Percentiles rank a stretch among this genome's conserved stretches.
phyloP scores from a whole-genome alignment of 1,139 yeast species.

The Scheffersomyces titani region DNA sequence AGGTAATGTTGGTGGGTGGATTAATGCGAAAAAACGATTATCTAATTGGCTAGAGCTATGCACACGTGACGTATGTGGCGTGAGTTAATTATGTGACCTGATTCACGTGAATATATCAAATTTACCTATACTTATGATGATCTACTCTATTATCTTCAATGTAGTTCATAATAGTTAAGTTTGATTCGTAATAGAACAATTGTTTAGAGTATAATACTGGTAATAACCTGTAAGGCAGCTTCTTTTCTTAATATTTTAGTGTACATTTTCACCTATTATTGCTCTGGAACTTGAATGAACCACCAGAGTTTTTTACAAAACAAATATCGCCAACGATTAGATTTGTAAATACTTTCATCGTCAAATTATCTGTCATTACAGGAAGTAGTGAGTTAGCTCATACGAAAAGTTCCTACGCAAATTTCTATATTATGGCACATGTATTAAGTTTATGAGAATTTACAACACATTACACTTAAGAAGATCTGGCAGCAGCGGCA shows the following conservation, averaged over 20 bases:
- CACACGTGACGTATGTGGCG: neutral
- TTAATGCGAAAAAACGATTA: conserved; percentile 24
- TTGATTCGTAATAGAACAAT: neutral
- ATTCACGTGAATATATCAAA: neutral
- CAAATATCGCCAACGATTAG: too few species aligned
- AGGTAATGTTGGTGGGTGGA: neutral
- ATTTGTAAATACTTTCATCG: too few species aligned
- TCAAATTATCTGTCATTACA: neutral
- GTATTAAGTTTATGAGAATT: neutral
- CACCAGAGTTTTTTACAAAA: too few species aligned
- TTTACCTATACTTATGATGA: neutral
- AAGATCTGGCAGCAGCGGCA: conserved; percentile 11
- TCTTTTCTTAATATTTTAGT: too few species aligned
- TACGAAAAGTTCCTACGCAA: too few species aligned
- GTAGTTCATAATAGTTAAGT: neutral
- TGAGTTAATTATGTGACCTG: neutral
- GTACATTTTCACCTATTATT: too few species aligned
- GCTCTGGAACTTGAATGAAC: too few species aligned
- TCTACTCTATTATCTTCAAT: neutral
- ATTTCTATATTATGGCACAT: neutral
- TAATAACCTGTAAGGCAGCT: too few species aligned
- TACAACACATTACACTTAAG: neutral
- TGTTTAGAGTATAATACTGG: too few species aligned
- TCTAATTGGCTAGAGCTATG: conserved; percentile 25
- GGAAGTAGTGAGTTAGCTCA: too few species aligned